Evolutionary conservation across 805 yeast species (phyloP).

Genomic region (Millerozyma acaciae): DNA sequence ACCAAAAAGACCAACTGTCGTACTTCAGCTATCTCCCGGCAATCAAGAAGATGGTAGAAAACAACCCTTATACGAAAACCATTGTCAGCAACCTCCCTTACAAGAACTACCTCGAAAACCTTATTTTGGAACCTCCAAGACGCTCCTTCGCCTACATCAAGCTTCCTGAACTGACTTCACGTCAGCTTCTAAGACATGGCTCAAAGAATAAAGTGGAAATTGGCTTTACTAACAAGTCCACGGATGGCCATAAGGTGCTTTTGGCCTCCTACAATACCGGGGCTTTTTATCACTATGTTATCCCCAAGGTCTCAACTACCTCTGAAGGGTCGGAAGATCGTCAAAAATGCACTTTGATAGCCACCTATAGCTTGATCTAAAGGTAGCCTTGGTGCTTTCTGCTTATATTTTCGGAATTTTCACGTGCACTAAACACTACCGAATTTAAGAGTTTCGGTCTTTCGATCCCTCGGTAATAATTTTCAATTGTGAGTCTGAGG

Average conservation of each 20-base stretch:
- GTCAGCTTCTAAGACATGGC: conserved; percentile 3
- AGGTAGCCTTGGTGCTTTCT: not conserved
- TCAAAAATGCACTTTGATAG: conserved; percentile 29
- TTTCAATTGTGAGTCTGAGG: no score
- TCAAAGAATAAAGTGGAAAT: conserved; percentile 26
- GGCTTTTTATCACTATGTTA: conserved; percentile 33
- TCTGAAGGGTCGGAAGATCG: conserved; percentile 17
- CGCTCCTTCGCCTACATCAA: conserved; percentile 41
- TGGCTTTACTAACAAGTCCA: conserved; percentile 24
- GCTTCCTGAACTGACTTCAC: conserved; percentile 28
- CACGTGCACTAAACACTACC: no score
- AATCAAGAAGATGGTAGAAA: conserved; percentile 11
- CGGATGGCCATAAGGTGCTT: conserved; percentile 25
- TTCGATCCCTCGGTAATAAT: no score
- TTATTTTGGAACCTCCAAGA: conserved; percentile 41
- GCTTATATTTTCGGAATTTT: not conserved
- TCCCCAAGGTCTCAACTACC: conserved; percentile 17
- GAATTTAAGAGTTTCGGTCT: no score
- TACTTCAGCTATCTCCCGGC: conserved; percentile 4
- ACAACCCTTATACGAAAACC: conserved; percentile 35
- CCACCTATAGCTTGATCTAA: conserved; percentile 15
- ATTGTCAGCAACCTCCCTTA: conserved; percentile 38
- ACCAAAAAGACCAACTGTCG: conserved; percentile 8
- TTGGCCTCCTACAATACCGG: conserved; percentile 38
- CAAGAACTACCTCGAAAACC: conserved; percentile 35